Evolutionary conservation across 1,284 basidiomycete genomes (phyloP), one percentile per base, ranked within the genome.

Genomic region (Boletus sp.): DNA sequence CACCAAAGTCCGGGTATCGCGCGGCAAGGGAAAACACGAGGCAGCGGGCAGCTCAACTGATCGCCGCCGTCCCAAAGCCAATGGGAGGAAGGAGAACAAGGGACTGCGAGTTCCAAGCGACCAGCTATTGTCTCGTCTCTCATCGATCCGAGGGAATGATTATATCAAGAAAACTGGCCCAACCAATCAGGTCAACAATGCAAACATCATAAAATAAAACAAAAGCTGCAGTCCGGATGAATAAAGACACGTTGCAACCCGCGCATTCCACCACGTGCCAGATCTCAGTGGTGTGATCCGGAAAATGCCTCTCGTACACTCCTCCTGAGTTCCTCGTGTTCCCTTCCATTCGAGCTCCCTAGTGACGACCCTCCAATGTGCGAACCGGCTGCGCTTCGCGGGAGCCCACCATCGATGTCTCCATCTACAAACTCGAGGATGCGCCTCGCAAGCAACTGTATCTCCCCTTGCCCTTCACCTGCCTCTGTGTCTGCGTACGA

Each of bases 401-500:
- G 75, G 46, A 78, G 68, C 30, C 77, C 67, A 5, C 74, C 75
- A 29, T 86, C 85, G 36, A 62, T 27, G 2, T 88, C 87, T 19
- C 77, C 79, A 36, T 93, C 91, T 9, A 90, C 83, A 57, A 93
- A 81, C 57, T 93, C 91, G 49, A 94, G 69, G 51, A 95, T 95
- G 57, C 91, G 81, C 46, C 86, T 76, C 14, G 88, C 86, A 42
- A 96, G 78, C 37, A 86, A 72, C 55, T 91, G 86, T 56, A 97
- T 96, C 72, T 96, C 91, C 42, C 86, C 83, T 53, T 88, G 86
- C 8, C 90, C 91, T 41, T 90, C 83, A 19, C 81, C 85, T 8
- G 80, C 81, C 37, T 94, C 91, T 13, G 88, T 90, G 44, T 92
- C 89, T 50, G 82, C 82, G 56, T 90, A 80, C 48, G 87, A 82